These are phyloP conservation scores for Ceratorhiza oryzae-sativae DNA, from an alignment of 1,284 basidiomycete genomes.

Conservation along the genomic window DNA sequence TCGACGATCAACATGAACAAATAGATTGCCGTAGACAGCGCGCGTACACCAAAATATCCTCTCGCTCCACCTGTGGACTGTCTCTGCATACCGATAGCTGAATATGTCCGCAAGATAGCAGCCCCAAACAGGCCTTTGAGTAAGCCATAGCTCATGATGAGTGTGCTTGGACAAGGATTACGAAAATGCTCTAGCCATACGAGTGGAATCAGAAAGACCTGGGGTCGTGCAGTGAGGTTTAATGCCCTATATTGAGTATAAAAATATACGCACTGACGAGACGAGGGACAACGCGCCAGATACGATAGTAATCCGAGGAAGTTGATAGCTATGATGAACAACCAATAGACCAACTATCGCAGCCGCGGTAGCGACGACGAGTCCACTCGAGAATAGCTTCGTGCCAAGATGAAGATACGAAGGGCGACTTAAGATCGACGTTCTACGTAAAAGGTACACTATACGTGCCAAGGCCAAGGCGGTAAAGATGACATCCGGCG, in stretches of 20 bases:
- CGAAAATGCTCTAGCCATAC: constrained; percentile 18
- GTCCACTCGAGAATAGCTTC: not conserved
- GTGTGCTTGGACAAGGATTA: constrained; percentile 3
- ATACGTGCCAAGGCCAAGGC: not conserved
- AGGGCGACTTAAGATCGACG: not conserved
- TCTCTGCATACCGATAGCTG: constrained; percentile 3
- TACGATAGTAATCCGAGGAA: not conserved
- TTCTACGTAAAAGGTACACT: not conserved
- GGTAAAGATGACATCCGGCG: not conserved
- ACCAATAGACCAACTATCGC: not conserved
- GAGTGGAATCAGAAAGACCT: not conserved
- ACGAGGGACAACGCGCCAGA: constrained; percentile 5
- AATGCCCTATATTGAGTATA: not conserved
- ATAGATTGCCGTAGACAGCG: not conserved
- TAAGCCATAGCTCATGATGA: constrained; percentile 9
- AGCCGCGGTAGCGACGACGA: not conserved
- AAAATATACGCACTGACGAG: constrained; percentile 1
- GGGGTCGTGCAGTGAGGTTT: not conserved
- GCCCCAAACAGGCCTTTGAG: constrained; percentile 20
- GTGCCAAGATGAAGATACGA: not conserved
- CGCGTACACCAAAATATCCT: not conserved
- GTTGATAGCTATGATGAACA: not conserved
- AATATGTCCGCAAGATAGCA: constrained; percentile 8
- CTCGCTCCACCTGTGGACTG: not conserved
- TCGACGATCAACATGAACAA: not conserved